phyloP scores from a whole-genome alignment of 768 basidiomycete species.

The Boletus fagicola region DNA sequence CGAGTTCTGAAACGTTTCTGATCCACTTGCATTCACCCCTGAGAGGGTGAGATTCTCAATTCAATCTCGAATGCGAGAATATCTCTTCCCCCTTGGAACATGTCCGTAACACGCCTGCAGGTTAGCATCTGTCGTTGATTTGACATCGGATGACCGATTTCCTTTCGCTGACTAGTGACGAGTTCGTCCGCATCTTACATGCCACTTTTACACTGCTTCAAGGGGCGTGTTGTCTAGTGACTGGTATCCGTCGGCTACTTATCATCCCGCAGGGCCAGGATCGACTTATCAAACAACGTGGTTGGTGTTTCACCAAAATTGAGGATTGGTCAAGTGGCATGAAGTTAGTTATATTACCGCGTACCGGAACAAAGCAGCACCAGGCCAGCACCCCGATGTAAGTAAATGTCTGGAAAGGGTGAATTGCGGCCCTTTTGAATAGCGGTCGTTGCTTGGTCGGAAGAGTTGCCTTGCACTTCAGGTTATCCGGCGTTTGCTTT shows the following conservation, averaged over 20 bases:
- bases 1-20: slow-evolving; percentile 24
- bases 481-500: background rate
- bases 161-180: slow-evolving; percentile 5
- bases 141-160: slow-evolving; percentile 9
- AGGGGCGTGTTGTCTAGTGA: slow-evolving; percentile 1
- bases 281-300: slow-evolving; percentile 1
- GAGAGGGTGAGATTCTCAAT: slow-evolving; percentile 25
- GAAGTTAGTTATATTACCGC: background rate
- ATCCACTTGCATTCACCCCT: slow-evolving; percentile 27
- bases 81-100: slow-evolving; percentile 19
- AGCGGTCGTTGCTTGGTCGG: background rate
- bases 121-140: slow-evolving; percentile 6
- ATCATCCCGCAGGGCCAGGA: background rate
- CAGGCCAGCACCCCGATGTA: background rate
- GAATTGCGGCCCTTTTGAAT: background rate
- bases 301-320: slow-evolving; percentile 2
- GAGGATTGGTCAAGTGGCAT: background rate
- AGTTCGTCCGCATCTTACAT: background rate
- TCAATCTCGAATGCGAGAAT: slow-evolving; percentile 23
- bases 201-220: slow-evolving; percentile 11
- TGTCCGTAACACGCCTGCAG: slow-evolving; percentile 13
- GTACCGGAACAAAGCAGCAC: background rate
- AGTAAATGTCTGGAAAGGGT: background rate
- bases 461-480: background rate
- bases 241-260: slow-evolving; percentile 9